A percentile compares a stretch with the other conserved stretches of the same genome.
Evolutionary conservation across 306 rosid genomes (phyloP).

Genomic region (Pueraria montana): DNA sequence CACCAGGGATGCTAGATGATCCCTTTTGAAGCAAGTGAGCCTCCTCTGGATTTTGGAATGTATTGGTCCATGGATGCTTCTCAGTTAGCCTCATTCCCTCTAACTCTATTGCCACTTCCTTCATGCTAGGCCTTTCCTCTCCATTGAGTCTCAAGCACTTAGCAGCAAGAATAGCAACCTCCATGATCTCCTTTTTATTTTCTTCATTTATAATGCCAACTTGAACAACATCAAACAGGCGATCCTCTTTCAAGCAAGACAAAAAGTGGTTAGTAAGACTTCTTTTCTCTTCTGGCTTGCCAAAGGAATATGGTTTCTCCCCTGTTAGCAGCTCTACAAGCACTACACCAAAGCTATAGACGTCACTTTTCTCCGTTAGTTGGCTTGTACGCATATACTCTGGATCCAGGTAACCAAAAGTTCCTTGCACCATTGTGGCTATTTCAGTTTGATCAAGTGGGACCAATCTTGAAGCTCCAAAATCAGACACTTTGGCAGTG

Average conservation of each 20-base stretch:
- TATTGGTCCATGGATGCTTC: conserved; percentile 13
- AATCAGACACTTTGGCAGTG: not conserved
- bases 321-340: not conserved
- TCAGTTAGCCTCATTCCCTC: no score
- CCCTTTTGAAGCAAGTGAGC: not conserved
- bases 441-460: not conserved
- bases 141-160: conserved; percentile 42
- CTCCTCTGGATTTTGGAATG: not conserved
- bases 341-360: not conserved
- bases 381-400: not conserved
- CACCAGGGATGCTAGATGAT: conserved; percentile 21
- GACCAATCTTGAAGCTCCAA: not conserved
- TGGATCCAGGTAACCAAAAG: not conserved
- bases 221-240: not conserved
- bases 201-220: not conserved
- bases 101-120: no score
- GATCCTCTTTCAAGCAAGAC: not conserved
- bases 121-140: no score
- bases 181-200: conserved; percentile 32
- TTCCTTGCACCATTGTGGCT: conserved; percentile 1
- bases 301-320: not conserved
- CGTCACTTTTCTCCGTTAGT: conserved; percentile 1
- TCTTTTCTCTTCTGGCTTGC: not conserved
- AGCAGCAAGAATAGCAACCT: conserved; percentile 42
- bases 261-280: not conserved